phyloP scores from a whole-genome alignment of 139 green algal genomes.

The Chlamydomonas sp. region DNA sequence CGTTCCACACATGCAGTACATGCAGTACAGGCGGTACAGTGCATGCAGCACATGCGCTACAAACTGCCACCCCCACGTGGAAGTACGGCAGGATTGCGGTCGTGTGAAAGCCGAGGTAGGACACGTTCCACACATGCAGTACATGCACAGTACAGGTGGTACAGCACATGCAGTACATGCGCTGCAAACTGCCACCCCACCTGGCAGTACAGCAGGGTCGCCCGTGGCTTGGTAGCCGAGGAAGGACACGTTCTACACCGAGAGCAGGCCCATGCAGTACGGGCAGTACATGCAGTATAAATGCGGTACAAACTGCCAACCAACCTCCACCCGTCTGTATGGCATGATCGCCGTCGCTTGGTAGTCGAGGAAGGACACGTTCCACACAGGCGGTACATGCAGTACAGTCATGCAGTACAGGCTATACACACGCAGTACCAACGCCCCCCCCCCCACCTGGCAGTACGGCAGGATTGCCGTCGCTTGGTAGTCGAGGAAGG shows the following conservation, averaged over 20 bases:
- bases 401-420: no score
- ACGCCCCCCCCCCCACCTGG: conserved; percentile 50
- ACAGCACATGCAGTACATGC: no score
- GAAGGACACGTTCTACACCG: conserved; percentile 97
- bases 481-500: conserved; percentile 88
- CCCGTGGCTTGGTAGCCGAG: conserved; percentile 79
- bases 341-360: conserved; percentile 89
- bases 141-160: no score
- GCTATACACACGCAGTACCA: no score
- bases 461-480: conserved; percentile 96
- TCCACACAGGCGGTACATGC: no score
- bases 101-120: conserved; percentile 87
- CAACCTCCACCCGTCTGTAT: conserved; percentile 91
- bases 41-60: no score
- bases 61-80: conserved; percentile 54
- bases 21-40: no score
- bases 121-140: conserved; percentile 99
- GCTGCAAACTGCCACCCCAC: conserved; percentile 23
- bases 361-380: conserved; percentile 93
- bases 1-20: no score
- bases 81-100: conserved; percentile 96
- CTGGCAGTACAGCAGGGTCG: conserved; percentile 97
- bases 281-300: no score
- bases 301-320: no score
- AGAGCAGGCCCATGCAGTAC: conserved; percentile 83